Base-by-base conservation (phyloP, 208 protist species). In the Trypanosoma platydactyli region DNA sequence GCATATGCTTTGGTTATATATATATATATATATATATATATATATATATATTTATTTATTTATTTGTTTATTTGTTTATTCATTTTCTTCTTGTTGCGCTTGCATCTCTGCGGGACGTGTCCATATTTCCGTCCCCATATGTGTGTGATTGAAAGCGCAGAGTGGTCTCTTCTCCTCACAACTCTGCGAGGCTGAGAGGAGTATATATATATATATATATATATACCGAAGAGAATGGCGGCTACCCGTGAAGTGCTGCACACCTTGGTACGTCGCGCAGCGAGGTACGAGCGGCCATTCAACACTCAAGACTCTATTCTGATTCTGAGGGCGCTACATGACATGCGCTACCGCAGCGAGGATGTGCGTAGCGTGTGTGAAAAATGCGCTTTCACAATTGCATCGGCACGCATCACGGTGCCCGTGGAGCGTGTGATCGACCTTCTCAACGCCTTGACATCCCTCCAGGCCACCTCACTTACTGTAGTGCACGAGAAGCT, bases 281-380 rank as follows among this genome's bases (percentile, higher is more conserved):
- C 88, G 0, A 60, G 24, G 5, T 77, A 73, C 27, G 48, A 56
- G 1, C 68, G 64, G 45, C 78, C 80, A 15, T 78, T 88, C 52
- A 91, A 87, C 24, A 57, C 44, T 7, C 84, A 86, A 27, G 88
- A 94, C 63, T 69, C 84, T 0, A 22, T 91, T 0, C 62, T 91
- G 3, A 58, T 89, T 3, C 54, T 94, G 11, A 78, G 72, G 13
- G 57, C 84, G 12, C 68, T 94, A 11, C 59, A 78, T 20, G 7
- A 29, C 3, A 51, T 94, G 11, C 88, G 83, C 0, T 49, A 84
- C 12, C 58, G 58, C 16, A 73, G 60, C 1, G 66, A 71, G 41
- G 63, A 77, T 18, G 77, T 94, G 33, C 62, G 64, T 6, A 0
- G 33, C 11, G 62, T 91, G 12, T 86, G 80, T 50, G 81, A 87